Evolutionary conservation across 2,329 filamentous ascomycete species (phyloP), one percentile per base, ranked within the genome.

Genomic region (Clonostachys byssicola): DNA sequence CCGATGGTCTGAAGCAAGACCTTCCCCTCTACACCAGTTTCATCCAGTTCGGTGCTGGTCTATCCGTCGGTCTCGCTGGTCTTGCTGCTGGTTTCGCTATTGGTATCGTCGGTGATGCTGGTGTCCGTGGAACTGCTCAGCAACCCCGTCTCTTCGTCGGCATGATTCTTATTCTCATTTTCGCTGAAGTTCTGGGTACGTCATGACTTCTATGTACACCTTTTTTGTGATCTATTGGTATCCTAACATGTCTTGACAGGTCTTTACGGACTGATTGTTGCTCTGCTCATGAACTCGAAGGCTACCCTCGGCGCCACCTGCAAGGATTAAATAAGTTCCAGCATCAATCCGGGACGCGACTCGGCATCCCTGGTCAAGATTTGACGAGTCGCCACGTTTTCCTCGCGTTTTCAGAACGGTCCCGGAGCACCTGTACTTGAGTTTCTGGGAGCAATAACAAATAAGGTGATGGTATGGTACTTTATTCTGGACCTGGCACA

Each of bases 161-260:
- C 74, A 96, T 96, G 91, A 95, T 96, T 73, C 73, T 96, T 68
- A 96, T 96, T 78, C 89, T 96, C 75, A 96, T 96, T 92, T 96
- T 96, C 81, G 92, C 92, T 59, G 92, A 96, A 92, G 92, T 96
- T 59, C 75, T 96, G 86, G 92, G 91, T 94, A 78, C 53, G 86
- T 77, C 30, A 34, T 20, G 12, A 10, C 23, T 30, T 30, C 3
- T 30, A 4, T 30, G 10, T 30, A 9, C 23, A 30, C 10, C 23
- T 30, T 10, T 8, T 4, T 30, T 30, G 9, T 30, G 23, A 33
- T 33, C 17, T 10, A 6, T 12, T 12, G 12, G 7, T 12, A 30
- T 30, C 40, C 30, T 41, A 17, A 40, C 13, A 51, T 68, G 51
- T 66, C 44, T 41, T 3, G 23, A 12, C 52, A 94, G 89, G 92